Evolutionary conservation across 106 monocot genomes (phyloP).

Genomic region (Xerophyta viscosa): DNA sequence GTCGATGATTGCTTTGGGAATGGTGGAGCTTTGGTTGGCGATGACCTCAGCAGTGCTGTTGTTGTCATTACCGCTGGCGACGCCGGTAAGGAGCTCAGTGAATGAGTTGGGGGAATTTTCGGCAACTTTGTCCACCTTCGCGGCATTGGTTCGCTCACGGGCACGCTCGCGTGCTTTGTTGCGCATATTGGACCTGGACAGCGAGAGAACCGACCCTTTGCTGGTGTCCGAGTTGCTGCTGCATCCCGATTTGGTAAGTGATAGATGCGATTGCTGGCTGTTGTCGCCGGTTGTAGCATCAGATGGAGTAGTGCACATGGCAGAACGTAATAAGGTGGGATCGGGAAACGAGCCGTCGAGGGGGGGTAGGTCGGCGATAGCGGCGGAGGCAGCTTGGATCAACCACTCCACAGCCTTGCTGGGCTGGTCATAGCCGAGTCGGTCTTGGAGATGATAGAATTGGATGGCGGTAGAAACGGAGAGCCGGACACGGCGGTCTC

Average conservation of each 20-base stretch:
- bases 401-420: conserved; percentile 99
- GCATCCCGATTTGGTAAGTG: conserved; percentile 50
- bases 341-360: conserved; percentile 46
- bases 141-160: conserved; percentile 37
- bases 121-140: conserved; percentile 30
- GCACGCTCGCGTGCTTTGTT: conserved; percentile 54
- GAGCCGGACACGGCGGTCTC: conserved; percentile 85
- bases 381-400: conserved; percentile 64
- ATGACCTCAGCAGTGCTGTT: conserved; percentile 13
- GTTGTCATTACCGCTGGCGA: background rate
- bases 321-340: too few relatives aligned
- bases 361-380: conserved; percentile 69
- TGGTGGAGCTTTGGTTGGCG: conserved; percentile 1
- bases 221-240: conserved; percentile 96
- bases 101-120: conserved; percentile 47
- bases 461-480: conserved; percentile 98
- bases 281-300: conserved; percentile 3
- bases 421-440: conserved; percentile 90
- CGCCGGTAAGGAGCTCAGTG: conserved; percentile 80
- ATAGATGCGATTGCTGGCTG: conserved; percentile 26
- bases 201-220: conserved; percentile 79
- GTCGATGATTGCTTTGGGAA: conserved; percentile 46
- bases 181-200: conserved; percentile 62
- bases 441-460: conserved; percentile 96
- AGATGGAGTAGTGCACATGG: background rate